Conservation (phyloP, 352 stramenopile genomes). For the Phytopythium helicoides region DNA sequence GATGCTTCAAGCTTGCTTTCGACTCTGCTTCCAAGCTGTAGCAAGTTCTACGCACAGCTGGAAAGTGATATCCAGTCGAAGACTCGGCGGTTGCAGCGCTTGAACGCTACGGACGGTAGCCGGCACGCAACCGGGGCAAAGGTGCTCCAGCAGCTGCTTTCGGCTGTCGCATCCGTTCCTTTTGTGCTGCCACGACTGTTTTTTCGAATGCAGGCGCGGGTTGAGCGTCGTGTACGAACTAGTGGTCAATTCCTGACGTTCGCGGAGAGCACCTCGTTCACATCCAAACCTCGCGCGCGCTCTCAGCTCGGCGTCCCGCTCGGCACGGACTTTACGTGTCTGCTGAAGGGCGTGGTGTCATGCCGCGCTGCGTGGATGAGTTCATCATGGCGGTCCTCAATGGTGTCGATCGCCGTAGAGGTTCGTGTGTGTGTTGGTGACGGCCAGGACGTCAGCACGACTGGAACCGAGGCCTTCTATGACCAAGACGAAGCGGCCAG, state of each 20-base stretch:
- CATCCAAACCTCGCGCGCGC: constrained; percentile 39
- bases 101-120: constrained; percentile 9
- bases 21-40: background rate
- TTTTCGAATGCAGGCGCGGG: constrained; percentile 32
- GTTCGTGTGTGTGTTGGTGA: constrained; percentile 27
- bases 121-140: constrained; percentile 21
- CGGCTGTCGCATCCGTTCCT: constrained; percentile 25
- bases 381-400: constrained; percentile 5
- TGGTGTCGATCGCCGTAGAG: constrained; percentile 19
- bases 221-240: constrained; percentile 19
- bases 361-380: constrained; percentile 22
- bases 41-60: background rate
- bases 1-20: background rate
- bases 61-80: constrained; percentile 1
- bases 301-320: constrained; percentile 50
- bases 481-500: background rate
- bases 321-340: constrained; percentile 47
- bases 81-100: background rate
- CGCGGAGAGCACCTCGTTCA: constrained; percentile 36
- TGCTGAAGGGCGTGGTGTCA: constrained; percentile 36
- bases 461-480: background rate
- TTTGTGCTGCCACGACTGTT: constrained; percentile 31
- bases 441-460: background rate
- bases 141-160: constrained; percentile 37
- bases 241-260: constrained; percentile 51